Base-by-base conservation (phyloP, 2,329 filamentous ascomycete genomes). In the Colletotrichum sp. region DNA sequence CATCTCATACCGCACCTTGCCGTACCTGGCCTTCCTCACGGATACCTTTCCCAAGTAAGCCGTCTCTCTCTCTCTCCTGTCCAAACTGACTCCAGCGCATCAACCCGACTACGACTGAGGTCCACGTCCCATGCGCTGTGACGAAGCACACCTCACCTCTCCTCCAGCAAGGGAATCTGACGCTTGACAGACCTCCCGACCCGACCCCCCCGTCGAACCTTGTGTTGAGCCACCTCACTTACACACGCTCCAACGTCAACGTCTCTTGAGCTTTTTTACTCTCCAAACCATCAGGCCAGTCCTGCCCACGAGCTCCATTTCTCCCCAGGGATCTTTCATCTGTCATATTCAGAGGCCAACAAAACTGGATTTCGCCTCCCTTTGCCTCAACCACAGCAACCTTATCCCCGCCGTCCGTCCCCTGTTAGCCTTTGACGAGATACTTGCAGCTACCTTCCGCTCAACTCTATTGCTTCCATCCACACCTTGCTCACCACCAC, bases 331-430 rank as follows among this genome's bases (percentile, higher is more conserved):
- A 61, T 48, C 61, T 24, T 28, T 52, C 61, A 52, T 66, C 68
- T 66, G 68, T 66, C 72, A 30, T 52, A 7, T 32, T 6, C 28
- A 28, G 26, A 28, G 28, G 34, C 61, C 61, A 48, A 43, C 67
- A 71, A 65, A 70, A 48, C 52, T 73, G 67, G 58, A 38, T 30
- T 62, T 62, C n/a, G 38, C 32, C 36, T 21, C 24, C 63, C n/a
- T 66, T 38, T 66, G 68, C 67, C 26, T 66, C 68, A 56, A 21
- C 38, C 61, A 71, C 62, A 56, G 72, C 72, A 71, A 66, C 61
- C 72, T 62, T 71, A 74, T 66, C 61, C 72, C 59, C 66, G 66
- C 71, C 58, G 66, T 63, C 24, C 32, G n/a, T 30, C 64, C 55
- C 24, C 18, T 34, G 32, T 66, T 71, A 58, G 30, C 59, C 26